Base-by-base conservation (phyloP, 805 yeast genomes). In the Candida piceae region DNA sequence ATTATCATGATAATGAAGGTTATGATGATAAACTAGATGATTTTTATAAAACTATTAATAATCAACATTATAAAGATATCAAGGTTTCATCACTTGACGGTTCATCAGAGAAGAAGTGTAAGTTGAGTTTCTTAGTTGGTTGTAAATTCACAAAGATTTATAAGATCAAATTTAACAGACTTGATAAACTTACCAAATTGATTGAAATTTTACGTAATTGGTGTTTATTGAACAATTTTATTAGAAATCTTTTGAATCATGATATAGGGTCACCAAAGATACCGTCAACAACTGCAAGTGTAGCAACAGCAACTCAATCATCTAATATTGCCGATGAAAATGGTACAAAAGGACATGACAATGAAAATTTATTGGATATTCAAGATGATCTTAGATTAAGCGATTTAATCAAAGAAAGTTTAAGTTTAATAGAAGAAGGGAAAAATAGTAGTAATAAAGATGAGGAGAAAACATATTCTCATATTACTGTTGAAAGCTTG, bases 81-180 rank as follows among this genome's bases (percentile, higher is more conserved):
- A 35, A 29, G 29, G 15, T 45, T 3, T 23, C 2, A 10, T 12
- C 11, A 11, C 16, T 23, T 30, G 12, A 19, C 33, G 32, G 22
- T 19, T 15, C 9, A 24, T 18, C 29, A 28, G 31, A 18, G 7
- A 26, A 33, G 24, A 38, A 13, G 13, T 22, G 41, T 22, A 42
- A 40, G 18, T 13, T 54, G 17, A 41, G 46, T 13, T 50, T 44
- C 29, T 35, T 55, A n/a, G 32, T 46, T 12, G 62, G 63, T 4
- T 55, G 62, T 40, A 40, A 49, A 19, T 49, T 58, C 44, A 46
- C 57, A 13, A 50, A 55, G 29, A 32, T 58, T 4, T 53, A 46
- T 24, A 57, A 57, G 34, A 43, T 57, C 26, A 55, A 55, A 34
- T 46, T 57, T 28, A 36, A 32, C 5, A 39, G 42, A 16, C 31